phyloP scores from a whole-genome alignment of 129 eudicot species.

The Pulicaria dysenterica region DNA sequence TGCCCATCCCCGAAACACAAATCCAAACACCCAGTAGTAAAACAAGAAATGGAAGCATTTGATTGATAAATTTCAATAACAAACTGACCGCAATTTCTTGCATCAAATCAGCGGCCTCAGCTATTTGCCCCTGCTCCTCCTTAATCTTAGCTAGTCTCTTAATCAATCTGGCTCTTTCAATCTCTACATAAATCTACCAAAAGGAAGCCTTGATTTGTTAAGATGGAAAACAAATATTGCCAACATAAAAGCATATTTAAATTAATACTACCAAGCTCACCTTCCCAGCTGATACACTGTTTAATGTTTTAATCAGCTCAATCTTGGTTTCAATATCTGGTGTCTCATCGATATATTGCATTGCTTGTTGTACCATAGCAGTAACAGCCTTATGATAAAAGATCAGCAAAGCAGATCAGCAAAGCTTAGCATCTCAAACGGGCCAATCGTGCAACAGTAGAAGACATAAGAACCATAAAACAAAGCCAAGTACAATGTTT shows the following conservation, averaged over 20 bases:
- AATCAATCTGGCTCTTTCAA: slow-evolving; percentile 81
- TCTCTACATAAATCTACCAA: slow-evolving; percentile 77
- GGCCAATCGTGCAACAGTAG: neutral
- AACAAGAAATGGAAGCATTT: neutral
- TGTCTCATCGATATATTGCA: slow-evolving; percentile 85
- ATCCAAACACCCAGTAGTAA: neutral
- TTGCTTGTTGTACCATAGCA: slow-evolving; percentile 95
- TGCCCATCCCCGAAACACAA: neutral
- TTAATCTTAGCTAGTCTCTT: slow-evolving; percentile 79
- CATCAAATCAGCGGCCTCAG: slow-evolving; percentile 93
- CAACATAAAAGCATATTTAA: neutral
- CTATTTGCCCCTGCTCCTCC: slow-evolving; percentile 80
- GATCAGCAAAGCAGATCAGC: neutral
- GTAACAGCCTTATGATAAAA: slow-evolving; percentile 53
- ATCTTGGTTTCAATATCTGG: slow-evolving; percentile 83
- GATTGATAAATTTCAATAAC: neutral
- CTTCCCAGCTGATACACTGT: slow-evolving; percentile 95
- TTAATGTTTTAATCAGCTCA: slow-evolving; percentile 85
- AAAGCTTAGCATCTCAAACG: neutral
- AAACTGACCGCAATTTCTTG: slow-evolving; percentile 89
- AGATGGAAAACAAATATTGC: neutral
- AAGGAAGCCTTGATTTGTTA: neutral
- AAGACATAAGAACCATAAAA: no score
- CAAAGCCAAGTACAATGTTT: no score
- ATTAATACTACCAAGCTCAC: slow-evolving; percentile 34